These are phyloP conservation scores for Linum lewisii DNA, from an alignment of 345 rosid genomes.

Conservation along the genomic window DNA sequence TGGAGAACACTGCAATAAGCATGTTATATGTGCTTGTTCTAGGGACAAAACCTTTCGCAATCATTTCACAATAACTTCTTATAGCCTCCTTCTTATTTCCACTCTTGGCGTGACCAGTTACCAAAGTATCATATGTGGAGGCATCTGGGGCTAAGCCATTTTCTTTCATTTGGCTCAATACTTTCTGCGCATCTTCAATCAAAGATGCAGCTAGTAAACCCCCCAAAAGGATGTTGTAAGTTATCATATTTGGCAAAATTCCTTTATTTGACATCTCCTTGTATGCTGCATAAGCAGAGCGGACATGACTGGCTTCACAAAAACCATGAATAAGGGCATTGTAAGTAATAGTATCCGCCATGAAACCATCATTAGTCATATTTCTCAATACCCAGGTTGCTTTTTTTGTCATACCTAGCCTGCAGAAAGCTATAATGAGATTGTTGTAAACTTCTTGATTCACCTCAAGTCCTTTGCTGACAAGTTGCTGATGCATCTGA, in stretches of 20 bases:
- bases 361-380: slow-evolving; percentile 46
- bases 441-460: slow-evolving; percentile 46
- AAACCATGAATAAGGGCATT: slow-evolving; percentile 70
- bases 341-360: slow-evolving; percentile 43
- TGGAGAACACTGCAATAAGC: slow-evolving; percentile 53
- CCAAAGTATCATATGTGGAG: slow-evolving; percentile 53
- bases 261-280: slow-evolving; percentile 46
- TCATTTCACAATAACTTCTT: slow-evolving; percentile 66
- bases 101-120: slow-evolving; percentile 57
- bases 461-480: slow-evolving; percentile 46
- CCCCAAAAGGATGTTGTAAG: slow-evolving; percentile 63
- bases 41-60: slow-evolving; percentile 60
- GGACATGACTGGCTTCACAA: slow-evolving; percentile 43
- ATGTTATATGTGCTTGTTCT: slow-evolving; percentile 67
- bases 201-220: slow-evolving; percentile 44
- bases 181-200: slow-evolving; percentile 37
- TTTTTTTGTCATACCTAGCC: slow-evolving; percentile 65
- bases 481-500: slow-evolving; percentile 47
- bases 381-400: slow-evolving; percentile 45
- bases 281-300: slow-evolving; percentile 41
- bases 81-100: slow-evolving; percentile 61
- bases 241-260: slow-evolving; percentile 41
- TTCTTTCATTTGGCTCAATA: slow-evolving; percentile 50
- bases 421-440: slow-evolving; percentile 55
- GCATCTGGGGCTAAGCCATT: slow-evolving; percentile 49